Percentiles rank a stretch among this genome's conserved stretches.
Evolutionary conservation across 2,329 filamentous ascomycete genomes (phyloP).

Genomic region (Lachnellula hyalina): DNA sequence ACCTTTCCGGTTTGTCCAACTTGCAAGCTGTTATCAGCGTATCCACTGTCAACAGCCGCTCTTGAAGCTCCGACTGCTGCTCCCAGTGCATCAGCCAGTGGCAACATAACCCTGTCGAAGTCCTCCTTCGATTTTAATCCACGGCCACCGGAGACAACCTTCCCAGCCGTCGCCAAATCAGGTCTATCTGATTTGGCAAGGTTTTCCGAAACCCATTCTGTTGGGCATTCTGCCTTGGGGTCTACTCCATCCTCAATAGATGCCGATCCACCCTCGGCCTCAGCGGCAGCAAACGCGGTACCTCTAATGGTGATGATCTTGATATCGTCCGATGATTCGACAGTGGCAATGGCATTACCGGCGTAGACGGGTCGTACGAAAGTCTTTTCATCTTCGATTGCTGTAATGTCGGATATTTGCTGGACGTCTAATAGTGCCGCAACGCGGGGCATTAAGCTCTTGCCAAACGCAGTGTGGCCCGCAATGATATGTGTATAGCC

Average conservation of each 20-base stretch:
- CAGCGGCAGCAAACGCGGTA: slow-evolving; percentile 79
- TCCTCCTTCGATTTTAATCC: slow-evolving; percentile 98
- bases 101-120: slow-evolving; percentile 88
- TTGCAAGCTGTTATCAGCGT: slow-evolving; percentile 96
- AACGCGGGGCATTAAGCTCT: slow-evolving; percentile 86
- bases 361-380: slow-evolving; percentile 97
- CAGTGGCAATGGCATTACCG: slow-evolving; percentile 93
- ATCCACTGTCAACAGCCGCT: slow-evolving; percentile 93
- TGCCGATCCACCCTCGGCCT: slow-evolving; percentile 67
- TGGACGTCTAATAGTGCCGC: slow-evolving; percentile 88
- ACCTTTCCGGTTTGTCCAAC: slow-evolving; percentile 99
- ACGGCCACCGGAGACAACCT: slow-evolving; percentile 88
- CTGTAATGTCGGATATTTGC: slow-evolving; percentile 88
- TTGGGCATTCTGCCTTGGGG: slow-evolving; percentile 65
- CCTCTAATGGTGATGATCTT: slow-evolving; percentile 92
- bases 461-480: slow-evolving; percentile 92
- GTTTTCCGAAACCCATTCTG: slow-evolving; percentile 92
- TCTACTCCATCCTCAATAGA: slow-evolving; percentile 76
- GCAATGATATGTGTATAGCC: slow-evolving; percentile 89
- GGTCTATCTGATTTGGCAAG: slow-evolving; percentile 90
- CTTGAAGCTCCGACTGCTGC: slow-evolving; percentile 95
- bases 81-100: slow-evolving; percentile 84
- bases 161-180: slow-evolving; percentile 82
- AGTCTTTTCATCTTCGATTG: slow-evolving; percentile 82
- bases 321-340: slow-evolving; percentile 78